Evolutionary conservation across 2,329 filamentous ascomycete species (phyloP).

Genomic region (Colletotrichum acutatum): DNA sequence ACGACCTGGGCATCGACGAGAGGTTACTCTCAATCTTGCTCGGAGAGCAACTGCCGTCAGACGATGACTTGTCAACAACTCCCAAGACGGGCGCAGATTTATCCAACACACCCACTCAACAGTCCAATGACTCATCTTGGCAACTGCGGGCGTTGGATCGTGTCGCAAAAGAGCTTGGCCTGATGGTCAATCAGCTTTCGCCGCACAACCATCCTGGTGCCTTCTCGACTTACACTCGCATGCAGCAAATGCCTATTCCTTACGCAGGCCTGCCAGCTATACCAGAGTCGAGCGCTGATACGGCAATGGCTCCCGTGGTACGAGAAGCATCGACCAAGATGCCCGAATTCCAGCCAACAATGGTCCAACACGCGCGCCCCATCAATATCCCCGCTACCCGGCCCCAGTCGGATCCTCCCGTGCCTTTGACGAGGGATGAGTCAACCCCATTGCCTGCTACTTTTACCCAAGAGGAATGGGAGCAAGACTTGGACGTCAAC

Average conservation of each 20-base stretch:
- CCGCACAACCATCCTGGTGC: constrained; percentile 85
- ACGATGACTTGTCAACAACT: constrained; percentile 59
- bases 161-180: constrained; percentile 87
- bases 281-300: constrained; percentile 59
- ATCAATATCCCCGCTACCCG: constrained; percentile 49
- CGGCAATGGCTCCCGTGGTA: constrained; percentile 37
- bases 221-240: constrained; percentile 81
- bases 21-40: constrained; percentile 85
- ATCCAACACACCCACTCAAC: constrained; percentile 41
- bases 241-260: constrained; percentile 73
- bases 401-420: constrained; percentile 34
- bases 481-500: constrained; percentile 88
- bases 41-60: constrained; percentile 77
- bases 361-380: constrained; percentile 49
- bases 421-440: constrained; percentile 23
- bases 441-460: constrained; percentile 36
- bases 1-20: constrained; percentile 91
- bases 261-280: constrained; percentile 82
- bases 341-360: constrained; percentile 61
- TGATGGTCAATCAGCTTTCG: constrained; percentile 79
- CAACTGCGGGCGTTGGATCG: constrained; percentile 83
- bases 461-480: constrained; percentile 87
- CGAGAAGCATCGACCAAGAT: constrained; percentile 64
- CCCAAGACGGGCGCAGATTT: constrained; percentile 50
- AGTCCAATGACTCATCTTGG: constrained; percentile 66